phyloP scores from a whole-genome alignment of 176 grass and related monocot species.

The Calamus simplicifolius region DNA sequence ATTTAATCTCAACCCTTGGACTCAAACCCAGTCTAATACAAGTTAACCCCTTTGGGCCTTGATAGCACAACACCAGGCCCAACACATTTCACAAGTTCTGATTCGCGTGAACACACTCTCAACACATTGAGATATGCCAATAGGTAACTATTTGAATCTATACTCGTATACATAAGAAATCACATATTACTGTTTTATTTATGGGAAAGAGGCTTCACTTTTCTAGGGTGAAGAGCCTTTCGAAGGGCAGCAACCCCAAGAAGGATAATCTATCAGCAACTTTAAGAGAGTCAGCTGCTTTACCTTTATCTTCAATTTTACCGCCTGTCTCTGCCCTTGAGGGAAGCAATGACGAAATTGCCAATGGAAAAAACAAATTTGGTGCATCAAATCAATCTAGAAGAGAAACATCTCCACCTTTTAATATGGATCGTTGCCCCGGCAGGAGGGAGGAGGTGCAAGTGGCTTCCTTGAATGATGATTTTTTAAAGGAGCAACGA shows the following conservation, averaged over 20 bases:
- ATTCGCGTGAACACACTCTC: constrained; percentile 94
- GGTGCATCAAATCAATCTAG: constrained; percentile 59
- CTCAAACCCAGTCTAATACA: no score
- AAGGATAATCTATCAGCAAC: constrained; percentile 46
- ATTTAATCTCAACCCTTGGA: no score
- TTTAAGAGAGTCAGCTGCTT: constrained; percentile 61
- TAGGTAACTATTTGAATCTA: constrained; percentile 40
- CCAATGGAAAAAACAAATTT: constrained; percentile 44
- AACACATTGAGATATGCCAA: constrained; percentile 99
- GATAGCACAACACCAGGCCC: no score
- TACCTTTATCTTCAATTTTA: constrained; percentile 35
- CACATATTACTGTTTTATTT: no score
- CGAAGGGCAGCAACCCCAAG: constrained; percentile 70
- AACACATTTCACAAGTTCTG: no score
- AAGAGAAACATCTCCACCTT: constrained; percentile 30
- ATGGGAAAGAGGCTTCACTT: constrained; percentile 1
- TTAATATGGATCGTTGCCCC: constrained; percentile 28
- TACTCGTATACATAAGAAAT: background rate
- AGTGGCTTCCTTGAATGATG: constrained; percentile 10
- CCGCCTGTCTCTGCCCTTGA: constrained; percentile 36
- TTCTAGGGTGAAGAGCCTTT: constrained; percentile 86
- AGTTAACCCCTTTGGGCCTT: no score
- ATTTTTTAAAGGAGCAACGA: constrained; percentile 39
- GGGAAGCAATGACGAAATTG: constrained; percentile 35
- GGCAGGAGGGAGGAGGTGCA: constrained; percentile 32